Percentiles rank a stretch among this genome's conserved stretches.
Evolutionary conservation across 1,139 yeast species (phyloP).

Genomic region (Chernovozyma aurita): DNA sequence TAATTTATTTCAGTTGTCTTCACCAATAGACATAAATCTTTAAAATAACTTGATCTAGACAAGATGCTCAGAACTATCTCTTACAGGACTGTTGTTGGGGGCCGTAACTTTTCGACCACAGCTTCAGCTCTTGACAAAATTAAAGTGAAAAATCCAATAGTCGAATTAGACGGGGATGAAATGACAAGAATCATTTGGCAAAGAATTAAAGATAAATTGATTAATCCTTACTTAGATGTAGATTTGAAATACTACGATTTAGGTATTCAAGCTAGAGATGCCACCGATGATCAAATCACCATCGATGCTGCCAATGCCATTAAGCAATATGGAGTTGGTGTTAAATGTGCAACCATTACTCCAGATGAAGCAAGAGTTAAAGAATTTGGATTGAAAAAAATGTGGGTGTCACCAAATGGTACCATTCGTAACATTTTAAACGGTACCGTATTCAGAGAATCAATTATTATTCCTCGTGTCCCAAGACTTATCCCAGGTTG

Average conservation of each 20-base stretch:
- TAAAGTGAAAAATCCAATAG: constrained; percentile 66
- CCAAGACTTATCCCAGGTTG: constrained; percentile 76
- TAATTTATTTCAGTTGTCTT: not conserved
- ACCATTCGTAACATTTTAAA: constrained; percentile 77
- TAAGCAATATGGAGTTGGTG: constrained; percentile 71
- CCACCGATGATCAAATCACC: constrained; percentile 69
- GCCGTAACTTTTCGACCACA: constrained; percentile 16
- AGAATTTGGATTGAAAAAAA: constrained; percentile 69
- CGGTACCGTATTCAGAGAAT: constrained; percentile 83
- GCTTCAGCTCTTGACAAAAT: constrained; percentile 44
- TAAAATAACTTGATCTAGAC: not conserved
- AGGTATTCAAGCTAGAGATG: constrained; percentile 66
- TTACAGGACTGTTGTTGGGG: too few species aligned
- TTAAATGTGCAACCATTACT: constrained; percentile 83
- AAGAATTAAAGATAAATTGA: constrained; percentile 63
- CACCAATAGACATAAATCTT: not conserved
- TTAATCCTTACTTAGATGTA: constrained; percentile 66
- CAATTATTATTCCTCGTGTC: constrained; percentile 70
- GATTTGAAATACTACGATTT: constrained; percentile 75
- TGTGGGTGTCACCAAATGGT: constrained; percentile 88
- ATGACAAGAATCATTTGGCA: constrained; percentile 86
- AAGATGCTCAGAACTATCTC: constrained; percentile 3
- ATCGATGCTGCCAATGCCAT: constrained; percentile 75
- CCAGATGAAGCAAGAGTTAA: constrained; percentile 81
- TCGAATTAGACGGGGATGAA: constrained; percentile 83